Base-by-base conservation (phyloP, 441 rosid genomes). In the Bruguiera hainesii region DNA sequence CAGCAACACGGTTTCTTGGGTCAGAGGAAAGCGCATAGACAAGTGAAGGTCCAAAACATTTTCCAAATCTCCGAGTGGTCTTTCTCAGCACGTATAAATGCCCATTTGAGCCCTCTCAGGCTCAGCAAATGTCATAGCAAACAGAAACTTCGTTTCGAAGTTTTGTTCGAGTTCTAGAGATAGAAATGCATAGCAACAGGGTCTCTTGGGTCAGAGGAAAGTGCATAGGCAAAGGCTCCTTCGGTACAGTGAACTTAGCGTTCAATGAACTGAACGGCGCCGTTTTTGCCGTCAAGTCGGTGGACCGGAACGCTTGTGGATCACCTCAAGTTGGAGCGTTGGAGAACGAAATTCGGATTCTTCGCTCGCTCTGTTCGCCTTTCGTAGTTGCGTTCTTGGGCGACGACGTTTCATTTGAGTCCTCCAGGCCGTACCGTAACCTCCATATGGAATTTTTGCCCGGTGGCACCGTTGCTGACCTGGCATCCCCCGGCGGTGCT, bases 211-310 rank as follows among this genome's bases (percentile, higher is more conserved):
- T 71, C 16, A 81, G 88, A 64, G 86, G 88, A 28, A 42, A 69
- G 63, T 76, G 78, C 56, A 23, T 85, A 3, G 90, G 90, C 59
- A 66, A 65, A 46, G 90, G 90, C 46, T 71, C 78, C 39, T 83
- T 77, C 60, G 90, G 86, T 46, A 1, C 78, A 33, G 88, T 85
- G 39, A 70, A 30, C 67, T 68, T 70, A 16, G 85, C 81, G 37
- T 67, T 77, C 33, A 50, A 37, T 75, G 69, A 26, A 70, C 10
- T 51, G 0, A 66, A 67, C 71, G 84, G 88, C 19, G 69, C 19
- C 42, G 67, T 72, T 9, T 81, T 81, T 63, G 88, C 88, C 29
- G 86, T 85, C 11, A 83, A 83, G 72, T 83, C 89, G 10, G 86
- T 79, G 5, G 78, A 78, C 29, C 30, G 60, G 10, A 62, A 28